phyloP scores from a whole-genome alignment of 140 eudicot species.

The Oenanthe javanica region DNA sequence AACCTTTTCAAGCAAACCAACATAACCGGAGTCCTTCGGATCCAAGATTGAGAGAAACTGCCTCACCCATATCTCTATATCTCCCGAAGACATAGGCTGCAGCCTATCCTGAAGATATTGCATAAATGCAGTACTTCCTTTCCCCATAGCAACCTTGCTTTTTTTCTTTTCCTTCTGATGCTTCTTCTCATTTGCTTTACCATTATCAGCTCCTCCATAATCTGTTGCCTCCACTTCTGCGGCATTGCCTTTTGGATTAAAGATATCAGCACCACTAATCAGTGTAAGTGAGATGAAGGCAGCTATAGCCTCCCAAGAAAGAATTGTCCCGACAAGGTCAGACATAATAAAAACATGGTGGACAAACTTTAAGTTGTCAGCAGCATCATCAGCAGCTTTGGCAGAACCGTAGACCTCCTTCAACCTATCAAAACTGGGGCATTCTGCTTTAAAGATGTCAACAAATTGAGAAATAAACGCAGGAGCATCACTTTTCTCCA shows the following conservation, averaged over 20 bases:
- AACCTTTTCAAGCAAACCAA: conserved; percentile 40
- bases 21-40: conserved; percentile 36
- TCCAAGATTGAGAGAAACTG: conserved; percentile 43
- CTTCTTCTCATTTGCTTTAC: conserved; percentile 42
- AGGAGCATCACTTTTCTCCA: conserved; percentile 20
- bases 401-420: conserved; percentile 23
- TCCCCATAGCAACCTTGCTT: conserved; percentile 45
- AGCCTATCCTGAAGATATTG: conserved; percentile 53
- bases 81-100: conserved; percentile 19
- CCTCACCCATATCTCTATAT: conserved; percentile 27
- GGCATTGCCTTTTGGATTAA: neutral
- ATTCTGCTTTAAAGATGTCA: conserved; percentile 22
- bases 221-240: conserved; percentile 3
- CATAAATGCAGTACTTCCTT: conserved; percentile 62
- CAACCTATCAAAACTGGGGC: conserved; percentile 23
- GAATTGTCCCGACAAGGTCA: conserved; percentile 35
- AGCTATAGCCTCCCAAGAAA: conserved; percentile 60
- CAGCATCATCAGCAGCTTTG: conserved; percentile 20
- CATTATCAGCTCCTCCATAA: conserved; percentile 22
- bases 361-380: conserved; percentile 33
- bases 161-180: conserved; percentile 61
- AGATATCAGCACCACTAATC: conserved; percentile 19
- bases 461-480: conserved; percentile 20
- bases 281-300: conserved; percentile 48
- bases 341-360: conserved; percentile 39